phyloP scores from a whole-genome alignment of 345 rosid species.

The Gossypium mustelinum region DNA sequence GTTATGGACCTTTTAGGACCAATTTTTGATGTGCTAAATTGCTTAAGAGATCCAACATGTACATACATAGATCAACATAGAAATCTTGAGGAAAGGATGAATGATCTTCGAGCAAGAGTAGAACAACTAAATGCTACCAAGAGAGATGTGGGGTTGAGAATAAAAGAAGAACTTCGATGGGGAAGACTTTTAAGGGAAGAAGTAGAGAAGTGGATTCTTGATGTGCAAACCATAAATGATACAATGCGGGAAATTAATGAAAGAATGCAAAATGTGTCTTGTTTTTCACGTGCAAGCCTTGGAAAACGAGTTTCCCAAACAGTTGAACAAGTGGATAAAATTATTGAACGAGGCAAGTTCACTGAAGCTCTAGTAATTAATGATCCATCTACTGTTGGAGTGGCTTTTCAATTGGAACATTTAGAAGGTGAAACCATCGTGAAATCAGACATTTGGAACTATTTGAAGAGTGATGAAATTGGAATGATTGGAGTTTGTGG shows the following conservation, averaged over 20 bases:
- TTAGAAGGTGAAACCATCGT: neutral
- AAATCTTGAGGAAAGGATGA: conserved; percentile 1
- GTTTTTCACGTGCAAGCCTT: neutral
- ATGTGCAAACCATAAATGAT: neutral
- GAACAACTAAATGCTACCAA: neutral
- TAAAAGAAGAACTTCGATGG: neutral
- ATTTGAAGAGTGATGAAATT: neutral
- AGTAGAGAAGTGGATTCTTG: neutral
- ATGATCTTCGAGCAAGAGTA: neutral
- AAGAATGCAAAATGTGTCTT: neutral
- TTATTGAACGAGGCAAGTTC: neutral
- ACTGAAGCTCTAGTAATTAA: neutral
- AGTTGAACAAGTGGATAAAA: neutral
- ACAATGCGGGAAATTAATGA: neutral
- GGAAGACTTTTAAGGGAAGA: neutral
- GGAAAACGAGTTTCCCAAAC: neutral
- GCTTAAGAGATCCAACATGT: neutral
- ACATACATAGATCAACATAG: neutral
- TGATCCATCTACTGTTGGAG: neutral
- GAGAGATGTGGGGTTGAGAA: neutral
- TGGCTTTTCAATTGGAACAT: neutral
- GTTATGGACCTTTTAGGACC: neutral
- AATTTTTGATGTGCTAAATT: neutral
- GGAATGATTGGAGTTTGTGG: neutral
- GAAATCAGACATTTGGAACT: neutral